These are phyloP conservation scores for Stemphylium beticola DNA, from an alignment of 2,329 filamentous ascomycete genomes.

Conservation along the genomic window DNA sequence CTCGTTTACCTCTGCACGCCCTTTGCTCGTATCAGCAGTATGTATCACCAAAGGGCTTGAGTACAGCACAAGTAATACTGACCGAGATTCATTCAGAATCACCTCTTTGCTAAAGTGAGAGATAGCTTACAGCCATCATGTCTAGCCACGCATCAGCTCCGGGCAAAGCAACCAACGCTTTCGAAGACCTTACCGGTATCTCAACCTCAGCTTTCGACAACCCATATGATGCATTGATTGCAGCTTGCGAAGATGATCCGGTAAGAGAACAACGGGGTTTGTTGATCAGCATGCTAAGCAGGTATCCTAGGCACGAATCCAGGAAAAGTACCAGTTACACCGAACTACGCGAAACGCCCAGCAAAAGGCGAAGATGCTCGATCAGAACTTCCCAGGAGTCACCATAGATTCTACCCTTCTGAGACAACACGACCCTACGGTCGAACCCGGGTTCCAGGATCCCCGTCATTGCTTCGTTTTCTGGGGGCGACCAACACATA, in stretches of 20 bases:
- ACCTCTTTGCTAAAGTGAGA: background rate
- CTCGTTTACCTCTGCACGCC: background rate
- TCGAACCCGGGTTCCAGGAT: constrained; percentile 75
- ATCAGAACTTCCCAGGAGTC: constrained; percentile 70
- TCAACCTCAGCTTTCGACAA: constrained; percentile 61
- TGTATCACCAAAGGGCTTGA: background rate
- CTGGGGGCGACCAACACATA: constrained; percentile 82
- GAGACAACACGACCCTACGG: constrained; percentile 67
- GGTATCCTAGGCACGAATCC: constrained; percentile 65
- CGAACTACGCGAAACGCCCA: constrained; percentile 76
- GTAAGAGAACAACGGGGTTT: constrained; percentile 56
- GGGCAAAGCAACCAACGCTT: constrained; percentile 31
- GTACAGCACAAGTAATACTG: background rate
- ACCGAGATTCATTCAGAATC: background rate
- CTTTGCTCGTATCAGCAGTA: background rate
- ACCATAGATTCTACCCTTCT: constrained; percentile 77
- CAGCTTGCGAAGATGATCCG: constrained; percentile 68
- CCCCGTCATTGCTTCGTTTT: constrained; percentile 82
- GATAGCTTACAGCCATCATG: constrained; percentile 17
- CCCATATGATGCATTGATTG: constrained; percentile 77
- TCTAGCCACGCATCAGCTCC: constrained; percentile 13
- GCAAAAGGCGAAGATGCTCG: constrained; percentile 76
- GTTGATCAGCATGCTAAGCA: background rate
- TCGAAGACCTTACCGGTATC: constrained; percentile 51
- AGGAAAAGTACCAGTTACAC: constrained; percentile 75